Base-by-base conservation (phyloP, 257 asterid species). In the Primulina tabacum region DNA sequence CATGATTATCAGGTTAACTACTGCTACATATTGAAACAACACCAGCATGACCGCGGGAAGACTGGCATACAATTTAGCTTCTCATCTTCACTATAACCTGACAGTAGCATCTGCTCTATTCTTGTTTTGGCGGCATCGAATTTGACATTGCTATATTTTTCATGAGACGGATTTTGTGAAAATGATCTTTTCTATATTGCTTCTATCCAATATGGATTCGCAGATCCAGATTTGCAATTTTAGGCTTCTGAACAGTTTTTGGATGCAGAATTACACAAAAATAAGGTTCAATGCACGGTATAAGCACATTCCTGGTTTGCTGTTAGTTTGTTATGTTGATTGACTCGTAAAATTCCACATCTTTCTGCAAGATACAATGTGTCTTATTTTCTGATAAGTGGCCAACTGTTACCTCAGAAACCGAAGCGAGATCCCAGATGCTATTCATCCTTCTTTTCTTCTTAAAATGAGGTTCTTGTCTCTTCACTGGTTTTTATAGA, bases 51-150 rank as follows among this genome's bases (percentile, higher is more conserved):
- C 67, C 88, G 78, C 21, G 98, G 92, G 77, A 88, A 82, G 86
- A 84, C 85, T 40, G 99, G 99, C n/a, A 64, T 93, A 69, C 99
- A 90, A 69, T 93, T 93, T 79, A 79, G 86, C 92, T 93, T 93
- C 88, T 87, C 99, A 66, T 84, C 95, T 26, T 86, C 95, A 30
- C 79, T 59, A 29, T 92, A 80, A 83, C 64, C 32, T 61, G 66
- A 69, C 60, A 65, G 58, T 70, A 60, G 56, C 62, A 34, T 68
- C 21, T 37, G 30, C 57, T 64, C n/a, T 14, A 28, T 20, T 30
- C 60, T 70, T 77, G 67, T 67, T 64, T 60, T 47, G 55, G 65
- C 50, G 62, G 66, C 70, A 9, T 60, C 68, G 60, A 47, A 35
- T 38, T 57, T 73, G 60, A 55, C 18, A 29, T 56, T 62, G 9